These are phyloP conservation scores for Mariannaea elegans DNA, from an alignment of 2,329 filamentous ascomycete species.

Conservation along the genomic window DNA sequence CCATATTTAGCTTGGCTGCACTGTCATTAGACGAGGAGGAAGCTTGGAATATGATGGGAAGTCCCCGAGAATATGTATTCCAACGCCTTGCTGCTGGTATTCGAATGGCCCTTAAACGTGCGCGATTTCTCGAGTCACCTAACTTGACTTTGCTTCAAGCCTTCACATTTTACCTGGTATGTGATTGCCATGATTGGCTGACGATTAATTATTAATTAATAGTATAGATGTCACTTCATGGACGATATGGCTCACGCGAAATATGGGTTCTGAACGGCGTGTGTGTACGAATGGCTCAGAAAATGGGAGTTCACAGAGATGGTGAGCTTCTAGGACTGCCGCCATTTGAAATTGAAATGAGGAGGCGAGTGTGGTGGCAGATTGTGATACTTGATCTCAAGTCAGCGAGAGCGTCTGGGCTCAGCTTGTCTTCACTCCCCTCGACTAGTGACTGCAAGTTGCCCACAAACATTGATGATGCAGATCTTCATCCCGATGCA, in stretches of 20 bases:
- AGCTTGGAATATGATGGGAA: background rate
- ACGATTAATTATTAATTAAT: background rate
- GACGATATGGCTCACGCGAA: background rate
- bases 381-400: conserved; percentile 21
- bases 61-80: background rate
- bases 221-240: conserved; percentile 10
- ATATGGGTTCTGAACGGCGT: conserved; percentile 21
- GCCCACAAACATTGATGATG: conserved; percentile 18
- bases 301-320: conserved; percentile 27
- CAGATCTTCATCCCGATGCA: conserved; percentile 5
- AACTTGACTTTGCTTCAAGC: conserved; percentile 13
- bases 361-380: conserved; percentile 31
- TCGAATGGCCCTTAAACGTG: conserved; percentile 2
- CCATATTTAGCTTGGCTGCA: conserved; percentile 7
- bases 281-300: conserved; percentile 24
- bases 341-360: conserved; percentile 24
- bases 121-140: conserved; percentile 1
- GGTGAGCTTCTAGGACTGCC: conserved; percentile 20
- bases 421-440: conserved; percentile 13
- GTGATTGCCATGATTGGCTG: background rate
- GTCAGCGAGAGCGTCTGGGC: conserved; percentile 15
- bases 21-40: conserved; percentile 6
- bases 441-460: conserved; percentile 18
- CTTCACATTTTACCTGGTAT: conserved; percentile 13
- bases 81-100: conserved; percentile 7